Conservation (phyloP, 129 eudicot species). For the Flaveria ramosissima region DNA sequence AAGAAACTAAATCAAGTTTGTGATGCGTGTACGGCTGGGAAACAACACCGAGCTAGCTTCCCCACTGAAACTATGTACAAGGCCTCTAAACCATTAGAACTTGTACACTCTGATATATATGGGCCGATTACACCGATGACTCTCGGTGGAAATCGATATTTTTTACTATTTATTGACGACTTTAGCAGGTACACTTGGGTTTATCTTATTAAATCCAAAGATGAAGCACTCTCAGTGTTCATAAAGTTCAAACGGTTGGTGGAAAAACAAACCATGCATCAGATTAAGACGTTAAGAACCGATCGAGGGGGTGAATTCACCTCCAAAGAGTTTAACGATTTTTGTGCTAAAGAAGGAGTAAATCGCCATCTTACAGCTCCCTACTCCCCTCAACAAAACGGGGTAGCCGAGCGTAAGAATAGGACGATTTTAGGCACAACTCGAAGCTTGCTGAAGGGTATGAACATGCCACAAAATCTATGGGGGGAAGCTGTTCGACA, state of each 20-base stretch:
- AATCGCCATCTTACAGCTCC: neutral
- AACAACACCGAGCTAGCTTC: neutral
- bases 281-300: neutral
- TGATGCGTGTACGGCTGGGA: neutral
- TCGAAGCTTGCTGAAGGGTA: neutral
- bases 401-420: neutral
- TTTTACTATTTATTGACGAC: neutral
- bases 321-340: neutral
- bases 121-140: constrained; percentile 1
- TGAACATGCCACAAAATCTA: neutral
- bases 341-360: neutral
- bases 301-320: neutral
- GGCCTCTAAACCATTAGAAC: neutral
- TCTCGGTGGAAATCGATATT: neutral
- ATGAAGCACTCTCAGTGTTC: neutral
- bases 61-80: neutral
- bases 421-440: neutral
- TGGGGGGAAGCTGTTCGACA: neutral
- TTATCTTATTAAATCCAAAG: neutral
- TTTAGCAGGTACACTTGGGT: neutral
- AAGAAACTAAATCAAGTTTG: neutral
- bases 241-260: neutral
- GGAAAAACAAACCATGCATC: neutral
- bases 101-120: neutral
- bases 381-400: neutral